Evolutionary conservation across 2,329 filamentous ascomycete genomes (phyloP), one percentile per base, ranked within the genome.

Genomic region (Mollisiaceae sp.): DNA sequence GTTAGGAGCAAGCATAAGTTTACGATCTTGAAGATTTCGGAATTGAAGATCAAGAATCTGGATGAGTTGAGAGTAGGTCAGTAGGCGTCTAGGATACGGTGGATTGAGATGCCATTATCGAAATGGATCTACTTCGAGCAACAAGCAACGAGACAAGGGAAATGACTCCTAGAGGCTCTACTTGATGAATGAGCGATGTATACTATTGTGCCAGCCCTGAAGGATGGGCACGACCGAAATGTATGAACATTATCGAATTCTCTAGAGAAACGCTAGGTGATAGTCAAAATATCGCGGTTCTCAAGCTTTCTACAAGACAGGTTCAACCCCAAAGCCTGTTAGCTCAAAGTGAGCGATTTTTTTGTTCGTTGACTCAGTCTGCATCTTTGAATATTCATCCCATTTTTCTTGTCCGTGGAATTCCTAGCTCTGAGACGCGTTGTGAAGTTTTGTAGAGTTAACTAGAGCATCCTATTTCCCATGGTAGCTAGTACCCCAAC

Each of bases 1-100:
- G 90, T 95, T 11, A 90, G 85, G 81, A 97, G 93, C 83, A 97
- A 99, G 85, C 92, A 97, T 77, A 85, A 87, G 74, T 97, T 91
- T 79, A 99, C 95, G 2, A 86, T 97, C 24, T 76, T 99, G 79
- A 85, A 89, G 75, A 91, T 99, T 69, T 90, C 91, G 76, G 92
- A 98, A 79, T 76, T 98, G 69, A 89, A 69, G 59, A 62, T 77
- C 35, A 82, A 83, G 70, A 75, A 72, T 24, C 68, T 77, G 58
- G 80, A 80, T 58, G 79, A 82, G 59, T 74, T 82, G 60, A 79
- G 67, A 64, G 60, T 39, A 67, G 55, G 43, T 22, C 22, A 55
- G 14, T 15, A 32, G 24, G 52, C 15, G 24, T 2, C 1, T 18
- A 8, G 4, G 14, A 43, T 18, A 15, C 15, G 12, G 2, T 43